Conservation (phyloP, 371 early-diverging fungal species). For the Mortierella sp. region DNA sequence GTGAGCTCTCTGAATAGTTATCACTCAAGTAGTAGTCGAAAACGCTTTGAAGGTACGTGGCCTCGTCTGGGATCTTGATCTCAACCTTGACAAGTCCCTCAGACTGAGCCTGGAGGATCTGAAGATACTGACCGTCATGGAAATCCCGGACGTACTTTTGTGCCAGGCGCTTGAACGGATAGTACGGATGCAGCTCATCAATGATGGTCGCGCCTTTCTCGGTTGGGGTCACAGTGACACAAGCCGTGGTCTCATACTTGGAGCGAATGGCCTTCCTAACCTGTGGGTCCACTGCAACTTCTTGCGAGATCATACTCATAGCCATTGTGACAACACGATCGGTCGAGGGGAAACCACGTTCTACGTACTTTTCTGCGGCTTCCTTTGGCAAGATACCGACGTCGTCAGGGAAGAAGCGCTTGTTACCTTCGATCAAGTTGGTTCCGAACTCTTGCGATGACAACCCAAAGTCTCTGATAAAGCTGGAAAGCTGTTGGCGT, state of each 20-base stretch:
- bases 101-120: constrained; percentile 79
- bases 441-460: constrained; percentile 73
- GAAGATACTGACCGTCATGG: constrained; percentile 78
- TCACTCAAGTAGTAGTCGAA: constrained; percentile 71
- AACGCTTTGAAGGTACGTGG: constrained; percentile 65
- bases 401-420: constrained; percentile 70
- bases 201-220: constrained; percentile 82
- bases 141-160: constrained; percentile 82
- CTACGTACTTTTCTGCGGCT: constrained; percentile 70
- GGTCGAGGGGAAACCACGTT: constrained; percentile 62
- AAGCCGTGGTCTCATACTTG: constrained; percentile 75
- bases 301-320: constrained; percentile 76
- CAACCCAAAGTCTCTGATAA: constrained; percentile 70
- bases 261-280: constrained; percentile 84
- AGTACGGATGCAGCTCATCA: constrained; percentile 82
- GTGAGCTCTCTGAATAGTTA: constrained; percentile 68
- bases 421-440: constrained; percentile 67
- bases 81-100: constrained; percentile 77
- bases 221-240: constrained; percentile 84
- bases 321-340: constrained; percentile 74
- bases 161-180: constrained; percentile 87
- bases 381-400: constrained; percentile 62
- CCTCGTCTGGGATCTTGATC: constrained; percentile 73
- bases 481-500: constrained; percentile 62
- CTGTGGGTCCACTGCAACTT: constrained; percentile 85